phyloP scores from a whole-genome alignment of 1,284 basidiomycete species.

The Cryptococcus wingfieldii region DNA sequence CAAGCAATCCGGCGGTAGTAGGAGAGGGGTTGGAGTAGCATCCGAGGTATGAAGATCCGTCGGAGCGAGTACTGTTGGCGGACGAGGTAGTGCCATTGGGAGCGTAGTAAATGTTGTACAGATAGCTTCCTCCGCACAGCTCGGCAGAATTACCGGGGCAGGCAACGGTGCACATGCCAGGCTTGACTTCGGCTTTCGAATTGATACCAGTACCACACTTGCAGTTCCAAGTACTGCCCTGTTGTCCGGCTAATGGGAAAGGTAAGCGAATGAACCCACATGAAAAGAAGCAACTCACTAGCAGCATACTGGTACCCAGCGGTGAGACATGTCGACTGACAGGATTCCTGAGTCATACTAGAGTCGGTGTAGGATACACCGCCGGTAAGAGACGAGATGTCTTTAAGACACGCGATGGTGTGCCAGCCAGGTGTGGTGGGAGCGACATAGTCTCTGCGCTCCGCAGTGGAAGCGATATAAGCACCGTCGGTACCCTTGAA shows the following conservation, averaged over 20 bases:
- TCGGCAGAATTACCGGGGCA: slow-evolving; percentile 34
- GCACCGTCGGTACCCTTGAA: slow-evolving; percentile 26
- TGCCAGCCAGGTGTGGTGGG: slow-evolving; percentile 34
- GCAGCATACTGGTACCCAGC: slow-evolving; percentile 22
- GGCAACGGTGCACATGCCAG: slow-evolving; percentile 27
- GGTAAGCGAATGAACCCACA: too few relatives aligned
- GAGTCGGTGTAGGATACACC: slow-evolving; percentile 14
- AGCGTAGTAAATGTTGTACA: slow-evolving; percentile 26
- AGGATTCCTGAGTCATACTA: slow-evolving; percentile 19
- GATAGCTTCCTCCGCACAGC: slow-evolving; percentile 28
- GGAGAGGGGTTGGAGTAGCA: slow-evolving; percentile 20
- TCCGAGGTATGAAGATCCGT: slow-evolving; percentile 18
- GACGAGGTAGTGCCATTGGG: slow-evolving; percentile 14
- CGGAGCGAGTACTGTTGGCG: slow-evolving; percentile 2
- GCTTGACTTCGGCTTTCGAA: slow-evolving; percentile 11
- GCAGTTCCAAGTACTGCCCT: slow-evolving; percentile 12
- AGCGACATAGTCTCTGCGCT: slow-evolving; percentile 10
- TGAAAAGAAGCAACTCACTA: not conserved
- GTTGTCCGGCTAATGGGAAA: slow-evolving; percentile 4
- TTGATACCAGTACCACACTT: slow-evolving; percentile 24
- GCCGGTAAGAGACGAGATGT: slow-evolving; percentile 9
- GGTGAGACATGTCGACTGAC: slow-evolving; percentile 17
- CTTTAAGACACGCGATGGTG: slow-evolving; percentile 25
- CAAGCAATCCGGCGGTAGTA: slow-evolving; percentile 15
- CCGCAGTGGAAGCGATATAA: slow-evolving; percentile 10